A percentile compares a stretch with the other conserved stretches of the same genome.
Conservation (phyloP, 768 basidiomycete species). For the Hygrophoropsis aurantiaca region DNA sequence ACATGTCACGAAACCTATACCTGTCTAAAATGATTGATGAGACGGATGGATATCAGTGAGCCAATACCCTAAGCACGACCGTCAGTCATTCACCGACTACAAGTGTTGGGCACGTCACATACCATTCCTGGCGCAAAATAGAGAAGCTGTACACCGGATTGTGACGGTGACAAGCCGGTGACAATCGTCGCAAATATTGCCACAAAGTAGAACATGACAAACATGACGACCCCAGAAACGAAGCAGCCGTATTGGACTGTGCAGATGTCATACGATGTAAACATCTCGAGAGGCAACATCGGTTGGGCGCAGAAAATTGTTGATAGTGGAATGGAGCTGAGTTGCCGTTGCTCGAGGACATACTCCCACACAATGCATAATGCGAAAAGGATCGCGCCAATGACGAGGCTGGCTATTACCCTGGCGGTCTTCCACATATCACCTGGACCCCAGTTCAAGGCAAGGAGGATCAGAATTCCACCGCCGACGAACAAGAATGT, state of each 20-base stretch:
- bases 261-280: slow-evolving; percentile 42
- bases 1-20: slow-evolving; percentile 11
- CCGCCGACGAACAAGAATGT: slow-evolving; percentile 41
- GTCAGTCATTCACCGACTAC: too few species aligned
- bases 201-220: slow-evolving; percentile 56
- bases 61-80: slow-evolving; percentile 36
- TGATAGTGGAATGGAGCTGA: neutral
- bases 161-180: slow-evolving; percentile 35
- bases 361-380: slow-evolving; percentile 44
- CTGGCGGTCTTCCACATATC: slow-evolving; percentile 40
- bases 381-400: slow-evolving; percentile 43
- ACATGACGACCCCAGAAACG: slow-evolving; percentile 46
- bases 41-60: slow-evolving; percentile 28
- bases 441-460: slow-evolving; percentile 50
- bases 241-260: slow-evolving; percentile 38
- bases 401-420: slow-evolving; percentile 46
- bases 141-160: slow-evolving; percentile 48
- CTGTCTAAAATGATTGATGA: slow-evolving; percentile 38
- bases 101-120: too few species aligned
- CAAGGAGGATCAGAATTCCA: slow-evolving; percentile 48
- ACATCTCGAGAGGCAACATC: slow-evolving; percentile 47
- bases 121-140: slow-evolving; percentile 53
- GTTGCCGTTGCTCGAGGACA: slow-evolving; percentile 28
- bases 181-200: slow-evolving; percentile 52
- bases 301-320: slow-evolving; percentile 33